Evolutionary conservation across 768 basidiomycete genomes (phyloP), one percentile per base, ranked within the genome.

Genomic region (Boletus edulis): DNA sequence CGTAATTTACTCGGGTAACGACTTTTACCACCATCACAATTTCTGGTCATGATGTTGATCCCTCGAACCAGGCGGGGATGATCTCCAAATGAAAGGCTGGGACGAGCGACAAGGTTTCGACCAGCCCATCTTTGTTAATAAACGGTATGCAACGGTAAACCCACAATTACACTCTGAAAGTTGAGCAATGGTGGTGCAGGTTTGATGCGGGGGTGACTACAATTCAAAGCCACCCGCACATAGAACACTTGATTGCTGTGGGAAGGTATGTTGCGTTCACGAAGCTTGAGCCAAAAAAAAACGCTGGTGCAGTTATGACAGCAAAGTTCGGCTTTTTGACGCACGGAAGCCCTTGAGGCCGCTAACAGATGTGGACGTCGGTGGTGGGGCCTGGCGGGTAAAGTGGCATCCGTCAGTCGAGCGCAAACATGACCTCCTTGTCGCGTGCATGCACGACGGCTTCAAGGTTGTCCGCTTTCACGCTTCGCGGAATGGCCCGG

Each of bases 381-480:
- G 92, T 12, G 97, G 97, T 13, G 97, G 97, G 3, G 90, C 85
- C 12, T 99, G 97, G 97, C 82, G 97, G 17, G 85, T 93, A 54
- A 94, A 96, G 70, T 99, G 94, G 93, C 94, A 98, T 71, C 94
- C 95, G 8, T 81, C 80, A 5, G 59, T 77, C 3, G 61, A 65
- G n/a, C 80, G 94, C 43, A 81, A 78, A 58, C 64, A 80, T 37
- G 90, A 95, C 64, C 77, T 98, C 2, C 80, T 98, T 18, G 84
- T 94, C n/a, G 97, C 95, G 0, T 94, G 91, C 66, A 99, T 98
- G 97, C 95, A 96, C 66, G 94, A 94, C 58, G 95, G 96, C 11
- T 95, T 93, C 80, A 97, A 97, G 67, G 77, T 96, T 7, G 69
- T 91, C 54, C 71, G 52, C 51, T 66, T 67, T 40, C 51, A 53